Evolutionary conservation across 352 stramenopile genomes (phyloP), one percentile per base, ranked within the genome.

Genomic region (Plasmopara halstedii): DNA sequence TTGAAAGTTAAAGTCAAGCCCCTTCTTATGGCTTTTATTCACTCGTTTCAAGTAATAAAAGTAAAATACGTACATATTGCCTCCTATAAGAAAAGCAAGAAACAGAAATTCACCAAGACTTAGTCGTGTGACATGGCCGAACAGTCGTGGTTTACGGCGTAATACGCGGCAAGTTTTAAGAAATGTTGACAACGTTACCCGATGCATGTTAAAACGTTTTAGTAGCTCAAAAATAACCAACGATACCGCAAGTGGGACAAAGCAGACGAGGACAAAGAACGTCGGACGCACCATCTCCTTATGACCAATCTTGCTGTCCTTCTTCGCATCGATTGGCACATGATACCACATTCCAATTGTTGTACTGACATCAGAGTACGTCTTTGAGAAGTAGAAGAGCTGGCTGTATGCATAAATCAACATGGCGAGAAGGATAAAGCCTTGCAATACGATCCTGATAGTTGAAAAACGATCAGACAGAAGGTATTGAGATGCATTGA

Each of bases 211-310:
- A 41, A 64, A 65, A 31, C 64, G 44, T 13, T 53, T 50, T 2
- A 82, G 46, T 10, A 64, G 73, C 18, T 81, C 62, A 25, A 81
- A 41, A 3, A 83, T 39, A 9, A 81, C 7, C 5, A 71, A 31
- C 7, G 52, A 56, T 11, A 56, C 47, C 3, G 70, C 13, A 3
- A 87, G 21, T 6, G 74, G 70, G 6, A 83, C 14, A 10, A 75
- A 56, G 19, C 40, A 53, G 32, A 76, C 76, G 15, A 88, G 51
- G 29, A 66, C 55, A 37, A 88, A 72, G 47, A 68, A 84, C 6
- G 57, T 83, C 5, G 62, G 58, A 3, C 64, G 65, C 6, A 73
- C 51, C 65, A 87, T 80, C 39, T 85, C 71, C 2, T 20, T 23
- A 50, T 77, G 58, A 26, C 52, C 19, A 20, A 19, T 27, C 21